Conservation (phyloP, 208 protist genomes). For the Trypanosoma rangeli region DNA sequence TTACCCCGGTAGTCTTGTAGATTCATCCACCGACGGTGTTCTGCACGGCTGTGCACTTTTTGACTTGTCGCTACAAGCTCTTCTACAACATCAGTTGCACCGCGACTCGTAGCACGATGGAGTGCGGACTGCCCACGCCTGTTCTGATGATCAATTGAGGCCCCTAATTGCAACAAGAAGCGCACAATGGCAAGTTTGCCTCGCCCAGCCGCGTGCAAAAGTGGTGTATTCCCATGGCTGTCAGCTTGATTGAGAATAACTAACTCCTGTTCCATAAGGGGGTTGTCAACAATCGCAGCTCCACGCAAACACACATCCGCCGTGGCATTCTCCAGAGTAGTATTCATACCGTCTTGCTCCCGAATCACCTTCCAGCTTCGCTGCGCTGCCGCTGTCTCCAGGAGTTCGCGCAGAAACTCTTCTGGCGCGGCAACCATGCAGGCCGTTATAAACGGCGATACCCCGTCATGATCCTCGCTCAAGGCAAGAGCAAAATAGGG, state of each 20-base stretch:
- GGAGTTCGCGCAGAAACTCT: slow-evolving; percentile 51
- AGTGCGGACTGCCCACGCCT: slow-evolving; percentile 72
- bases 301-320: slow-evolving; percentile 1
- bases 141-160: slow-evolving; percentile 66
- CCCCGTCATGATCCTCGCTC: slow-evolving; percentile 69
- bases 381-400: slow-evolving; percentile 34
- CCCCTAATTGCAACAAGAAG: slow-evolving; percentile 70
- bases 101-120: slow-evolving; percentile 76
- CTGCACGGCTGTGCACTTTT: slow-evolving; percentile 36
- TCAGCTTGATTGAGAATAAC: slow-evolving; percentile 54
- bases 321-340: neutral
- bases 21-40: slow-evolving; percentile 78
- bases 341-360: neutral
- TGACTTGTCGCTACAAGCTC: slow-evolving; percentile 65
- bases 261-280: neutral
- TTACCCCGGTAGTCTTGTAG: slow-evolving; percentile 80
- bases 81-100: slow-evolving; percentile 74
- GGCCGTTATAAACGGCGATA: slow-evolving; percentile 77
- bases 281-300: neutral
- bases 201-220: slow-evolving; percentile 63
- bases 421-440: slow-evolving; percentile 74
- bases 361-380: slow-evolving; percentile 20
- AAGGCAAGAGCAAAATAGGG: slow-evolving; percentile 65
- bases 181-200: slow-evolving; percentile 54
- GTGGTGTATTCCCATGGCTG: slow-evolving; percentile 64